Percentiles rank a stretch among this genome's conserved stretches.
Conservation (phyloP, 345 rosid genomes). For the Camelina laxa region DNA sequence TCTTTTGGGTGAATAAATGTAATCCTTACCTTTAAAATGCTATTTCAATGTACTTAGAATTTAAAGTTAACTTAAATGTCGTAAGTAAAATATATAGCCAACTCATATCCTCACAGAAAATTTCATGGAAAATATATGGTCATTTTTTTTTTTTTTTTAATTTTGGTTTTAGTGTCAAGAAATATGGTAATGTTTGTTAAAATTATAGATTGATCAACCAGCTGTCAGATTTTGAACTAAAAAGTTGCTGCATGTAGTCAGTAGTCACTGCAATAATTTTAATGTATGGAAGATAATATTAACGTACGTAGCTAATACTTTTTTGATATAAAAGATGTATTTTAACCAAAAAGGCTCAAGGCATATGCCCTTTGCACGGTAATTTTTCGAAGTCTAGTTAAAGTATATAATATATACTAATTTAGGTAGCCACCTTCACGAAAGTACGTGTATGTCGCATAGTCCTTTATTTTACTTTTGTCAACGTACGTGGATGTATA, state of each 20-base stretch:
- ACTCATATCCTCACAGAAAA: neutral
- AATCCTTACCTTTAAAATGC: neutral
- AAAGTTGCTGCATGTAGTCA: neutral
- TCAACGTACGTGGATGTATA: constrained; percentile 22
- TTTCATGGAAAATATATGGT: neutral
- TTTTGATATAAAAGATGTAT: neutral
- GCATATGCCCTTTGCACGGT: constrained; percentile 13
- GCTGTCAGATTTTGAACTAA: neutral
- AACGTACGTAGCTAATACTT: neutral
- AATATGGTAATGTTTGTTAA: neutral
- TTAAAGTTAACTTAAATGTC: neutral
- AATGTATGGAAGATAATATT: neutral
- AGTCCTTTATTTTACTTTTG: constrained; percentile 23
- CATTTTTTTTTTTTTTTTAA: no score
- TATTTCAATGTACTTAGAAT: neutral
- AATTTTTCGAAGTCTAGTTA: neutral
- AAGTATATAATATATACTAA: constrained; percentile 29
- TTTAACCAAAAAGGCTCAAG: constrained; percentile 9
- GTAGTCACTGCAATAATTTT: neutral
- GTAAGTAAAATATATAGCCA: neutral
- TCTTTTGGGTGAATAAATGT: no score
- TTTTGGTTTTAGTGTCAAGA: no score
- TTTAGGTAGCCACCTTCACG: constrained; percentile 29
- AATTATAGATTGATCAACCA: constrained; percentile 2
- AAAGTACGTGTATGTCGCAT: constrained; percentile 30